Evolutionary conservation across 352 stramenopile genomes (phyloP).

Genomic region (Thraustochytrium sp.): DNA sequence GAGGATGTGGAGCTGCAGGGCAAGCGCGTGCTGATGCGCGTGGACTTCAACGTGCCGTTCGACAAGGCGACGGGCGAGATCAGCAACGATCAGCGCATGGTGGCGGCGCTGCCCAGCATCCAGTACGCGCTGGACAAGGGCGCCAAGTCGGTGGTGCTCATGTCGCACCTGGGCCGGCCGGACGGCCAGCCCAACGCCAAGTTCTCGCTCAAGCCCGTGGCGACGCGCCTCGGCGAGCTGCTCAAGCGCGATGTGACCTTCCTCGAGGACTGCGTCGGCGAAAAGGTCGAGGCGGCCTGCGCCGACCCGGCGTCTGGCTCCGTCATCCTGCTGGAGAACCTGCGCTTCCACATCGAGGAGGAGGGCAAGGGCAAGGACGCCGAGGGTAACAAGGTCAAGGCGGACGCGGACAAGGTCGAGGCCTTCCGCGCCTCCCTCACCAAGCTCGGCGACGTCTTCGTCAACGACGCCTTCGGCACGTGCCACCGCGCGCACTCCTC

Average conservation of each 20-base stretch:
- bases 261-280: conserved; percentile 73
- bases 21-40: conserved; percentile 97
- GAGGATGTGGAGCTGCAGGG: conserved; percentile 53
- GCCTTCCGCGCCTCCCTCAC: conserved; percentile 69
- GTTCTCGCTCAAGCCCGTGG: conserved; percentile 73
- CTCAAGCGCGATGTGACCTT: conserved; percentile 67
- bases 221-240: conserved; percentile 59
- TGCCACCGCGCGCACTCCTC: conserved; percentile 96
- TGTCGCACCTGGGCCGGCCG: conserved; percentile 80
- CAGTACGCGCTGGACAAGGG: conserved; percentile 73
- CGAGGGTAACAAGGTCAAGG: conserved; percentile 76
- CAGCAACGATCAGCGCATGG: conserved; percentile 95
- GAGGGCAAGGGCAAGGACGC: conserved; percentile 82
- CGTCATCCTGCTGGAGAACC: conserved; percentile 97
- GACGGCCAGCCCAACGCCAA: conserved; percentile 66
- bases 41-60: conserved; percentile 99
- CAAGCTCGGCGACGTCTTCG: conserved; percentile 81
- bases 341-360: conserved; percentile 95
- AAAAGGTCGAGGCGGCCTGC: conserved; percentile 51
- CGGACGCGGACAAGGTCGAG: conserved; percentile 59
- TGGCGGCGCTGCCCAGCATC: conserved; percentile 89
- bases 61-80: conserved; percentile 74
- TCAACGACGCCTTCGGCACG: conserved; percentile 99
- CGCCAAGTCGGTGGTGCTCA: conserved; percentile 82
- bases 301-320: conserved; percentile 50